Conservation (phyloP, 2,329 filamentous ascomycete genomes). For the Diaporthe amygdali region DNA sequence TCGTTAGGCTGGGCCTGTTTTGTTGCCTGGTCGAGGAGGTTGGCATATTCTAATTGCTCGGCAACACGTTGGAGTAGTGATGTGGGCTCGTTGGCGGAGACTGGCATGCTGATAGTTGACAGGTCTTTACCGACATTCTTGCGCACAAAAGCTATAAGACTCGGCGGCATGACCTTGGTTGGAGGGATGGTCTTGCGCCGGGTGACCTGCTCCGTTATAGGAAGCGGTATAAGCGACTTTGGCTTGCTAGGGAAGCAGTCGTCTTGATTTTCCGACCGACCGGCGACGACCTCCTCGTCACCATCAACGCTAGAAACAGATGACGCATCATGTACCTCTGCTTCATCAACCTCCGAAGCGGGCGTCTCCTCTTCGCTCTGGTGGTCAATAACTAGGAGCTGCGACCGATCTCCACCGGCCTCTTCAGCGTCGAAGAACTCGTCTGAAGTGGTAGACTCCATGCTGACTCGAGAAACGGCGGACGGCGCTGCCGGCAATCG, state of each 20-base stretch:
- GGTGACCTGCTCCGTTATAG: constrained; percentile 66
- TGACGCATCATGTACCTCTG: constrained; percentile 62
- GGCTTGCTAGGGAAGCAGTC: constrained; percentile 76
- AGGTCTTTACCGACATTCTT: constrained; percentile 99
- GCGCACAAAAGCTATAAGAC: constrained; percentile 89
- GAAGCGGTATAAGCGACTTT: constrained; percentile 78
- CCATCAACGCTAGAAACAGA: constrained; percentile 66
- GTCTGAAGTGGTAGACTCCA: constrained; percentile 81
- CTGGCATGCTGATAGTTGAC: constrained; percentile 96
- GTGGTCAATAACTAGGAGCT: constrained; percentile 75
- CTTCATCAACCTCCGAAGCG: constrained; percentile 60
- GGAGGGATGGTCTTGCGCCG: constrained; percentile 75
- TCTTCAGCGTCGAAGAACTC: constrained; percentile 95
- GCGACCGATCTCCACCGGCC: constrained; percentile 58
- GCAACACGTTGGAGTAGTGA: constrained; percentile 88
- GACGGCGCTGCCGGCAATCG: constrained; percentile 62
- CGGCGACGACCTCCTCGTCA: constrained; percentile 57
- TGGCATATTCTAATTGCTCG: constrained; percentile 89
- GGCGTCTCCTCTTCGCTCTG: constrained; percentile 72
- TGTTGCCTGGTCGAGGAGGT: constrained; percentile 79
- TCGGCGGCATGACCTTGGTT: constrained; percentile 81
- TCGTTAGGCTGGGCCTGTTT: constrained; percentile 65
- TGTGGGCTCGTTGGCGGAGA: constrained; percentile 91
- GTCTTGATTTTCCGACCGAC: constrained; percentile 62
- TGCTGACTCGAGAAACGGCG: constrained; percentile 63